Percentiles rank a stretch among this genome's conserved stretches.
phyloP scores from a whole-genome alignment of 75 land plant species.

The Sequoiadendron giganteum region DNA sequence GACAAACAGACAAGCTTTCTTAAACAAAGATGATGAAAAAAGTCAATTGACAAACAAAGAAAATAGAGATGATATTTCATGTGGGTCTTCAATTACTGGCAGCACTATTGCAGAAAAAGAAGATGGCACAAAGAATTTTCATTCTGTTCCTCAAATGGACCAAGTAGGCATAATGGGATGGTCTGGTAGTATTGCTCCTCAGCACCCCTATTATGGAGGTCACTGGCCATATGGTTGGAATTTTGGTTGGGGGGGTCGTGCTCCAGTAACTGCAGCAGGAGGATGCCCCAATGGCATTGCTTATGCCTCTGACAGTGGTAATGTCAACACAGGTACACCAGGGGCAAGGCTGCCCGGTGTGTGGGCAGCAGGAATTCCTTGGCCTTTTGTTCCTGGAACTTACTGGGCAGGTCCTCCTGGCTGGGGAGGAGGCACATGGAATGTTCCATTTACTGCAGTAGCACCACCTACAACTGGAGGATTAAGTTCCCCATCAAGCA shows the following conservation, averaged over 20 bases:
- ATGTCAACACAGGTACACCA: conserved; percentile 18
- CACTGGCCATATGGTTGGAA: conserved; percentile 18
- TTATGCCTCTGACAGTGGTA: conserved; percentile 4
- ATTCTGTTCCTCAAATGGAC: conserved; percentile 4
- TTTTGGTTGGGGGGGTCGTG: conserved; percentile 7
- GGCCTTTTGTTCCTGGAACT: conserved; percentile 47
- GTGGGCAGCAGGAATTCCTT: conserved; percentile 47
- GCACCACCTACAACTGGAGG: conserved; percentile 14
- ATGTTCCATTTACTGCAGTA: conserved; percentile 26
- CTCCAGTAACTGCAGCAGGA: background rate
- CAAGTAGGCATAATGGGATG: conserved; percentile 13
- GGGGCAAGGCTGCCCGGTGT: conserved; percentile 24
- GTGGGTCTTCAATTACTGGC: conserved; percentile 23
- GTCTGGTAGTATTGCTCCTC: conserved; percentile 2
- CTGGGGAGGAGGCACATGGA: conserved; percentile 41
- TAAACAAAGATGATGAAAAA: conserved; percentile 12
- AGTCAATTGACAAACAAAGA: conserved; percentile 14
- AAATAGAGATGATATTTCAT: conserved; percentile 25
- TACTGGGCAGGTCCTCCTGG: conserved; percentile 43
- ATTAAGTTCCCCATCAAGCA: conserved; percentile 28
- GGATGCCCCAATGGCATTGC: conserved; percentile 8
- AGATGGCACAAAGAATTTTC: background rate
- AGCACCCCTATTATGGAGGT: conserved; percentile 11
- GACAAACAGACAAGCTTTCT: conserved; percentile 1
- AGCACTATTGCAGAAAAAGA: conserved; percentile 13